Base-by-base conservation (phyloP, 352 stramenopile genomes). In the Globisporangium cederbergense region DNA sequence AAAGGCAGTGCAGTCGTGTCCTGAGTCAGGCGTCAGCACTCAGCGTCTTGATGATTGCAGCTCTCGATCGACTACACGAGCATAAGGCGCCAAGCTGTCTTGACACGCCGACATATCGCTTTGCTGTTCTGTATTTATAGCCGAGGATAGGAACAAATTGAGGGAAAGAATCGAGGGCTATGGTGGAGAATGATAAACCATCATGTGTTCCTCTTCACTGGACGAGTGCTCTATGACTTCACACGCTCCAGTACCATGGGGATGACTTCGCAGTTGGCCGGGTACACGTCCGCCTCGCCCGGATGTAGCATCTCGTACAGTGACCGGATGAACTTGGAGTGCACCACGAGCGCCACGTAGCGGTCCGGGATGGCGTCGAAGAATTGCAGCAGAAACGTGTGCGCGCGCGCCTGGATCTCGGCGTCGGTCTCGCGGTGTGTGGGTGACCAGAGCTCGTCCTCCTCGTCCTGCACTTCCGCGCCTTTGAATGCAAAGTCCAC, bases 321-420 rank as follows among this genome's bases (percentile, higher is more conserved):
- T 13, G 75, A 71, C 36, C 76, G 71, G 60, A 93, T 90, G 63
- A 91, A 93, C n/a, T 75, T 82, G 10, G 80, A 88, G 67, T 93
- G 84, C 4, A 77, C 77, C 55, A 88, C 78, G 1, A 93, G 74
- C 0, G 73, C 77, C 16, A 90, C 79, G 49, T 85, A 73, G 13
- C 59, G 69, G 67, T 93, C 78, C 3, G 70, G 73, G 20, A 88
- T 73, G 3, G 78, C 70, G n/a, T 57, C 56, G 38, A 89, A 88
- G 60, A 66, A 50, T 51, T 59, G 60, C 51, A 38, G 30, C 22
- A 91, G 58, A 60, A 93, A 91, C 1, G 14, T 36, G 7, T 62
- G 65, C 5, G 80, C 84, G 3, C 84, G 78, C 32, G 68, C 49
- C 32, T 79, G 63, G 43, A 90, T 76, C 63, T 91, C 82, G 0